phyloP scores from a whole-genome alignment of 768 basidiomycete genomes.

The Suillus weaverae region DNA sequence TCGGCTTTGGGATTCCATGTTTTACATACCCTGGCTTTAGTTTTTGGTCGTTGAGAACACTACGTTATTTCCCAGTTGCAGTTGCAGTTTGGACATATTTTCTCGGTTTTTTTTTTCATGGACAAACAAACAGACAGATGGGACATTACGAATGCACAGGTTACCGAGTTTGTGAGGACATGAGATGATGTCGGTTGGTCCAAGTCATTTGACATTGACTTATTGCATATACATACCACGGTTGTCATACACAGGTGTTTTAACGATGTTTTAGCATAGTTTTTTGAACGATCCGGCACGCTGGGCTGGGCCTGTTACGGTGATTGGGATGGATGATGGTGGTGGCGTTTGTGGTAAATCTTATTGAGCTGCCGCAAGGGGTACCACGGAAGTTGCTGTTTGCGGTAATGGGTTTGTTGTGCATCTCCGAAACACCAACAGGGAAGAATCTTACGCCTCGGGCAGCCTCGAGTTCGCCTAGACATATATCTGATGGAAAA shows the following conservation, averaged over 20 bases:
- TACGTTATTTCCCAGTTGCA: conserved; percentile 3
- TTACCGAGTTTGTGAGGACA: background rate
- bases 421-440: background rate
- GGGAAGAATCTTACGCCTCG: background rate
- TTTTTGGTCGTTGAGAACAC: conserved; percentile 11
- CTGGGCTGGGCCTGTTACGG: background rate
- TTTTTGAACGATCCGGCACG: background rate
- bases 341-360: background rate
- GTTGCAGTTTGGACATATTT: conserved; percentile 20
- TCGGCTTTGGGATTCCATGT: conserved; percentile 6
- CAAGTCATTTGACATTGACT: background rate
- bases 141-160: conserved; percentile 20
- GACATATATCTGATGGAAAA: background rate
- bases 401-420: background rate
- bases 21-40: conserved; percentile 9
- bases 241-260: background rate
- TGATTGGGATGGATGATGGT: background rate
- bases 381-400: background rate
- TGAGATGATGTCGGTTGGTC: background rate
- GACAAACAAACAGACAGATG: conserved; percentile 1
- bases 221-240: conserved; percentile 3
- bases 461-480: background rate
- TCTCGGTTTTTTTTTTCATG: no score
- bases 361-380: background rate
- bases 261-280: background rate